Conservation (phyloP, 306 rosid genomes). For the Acacia acuminata region DNA sequence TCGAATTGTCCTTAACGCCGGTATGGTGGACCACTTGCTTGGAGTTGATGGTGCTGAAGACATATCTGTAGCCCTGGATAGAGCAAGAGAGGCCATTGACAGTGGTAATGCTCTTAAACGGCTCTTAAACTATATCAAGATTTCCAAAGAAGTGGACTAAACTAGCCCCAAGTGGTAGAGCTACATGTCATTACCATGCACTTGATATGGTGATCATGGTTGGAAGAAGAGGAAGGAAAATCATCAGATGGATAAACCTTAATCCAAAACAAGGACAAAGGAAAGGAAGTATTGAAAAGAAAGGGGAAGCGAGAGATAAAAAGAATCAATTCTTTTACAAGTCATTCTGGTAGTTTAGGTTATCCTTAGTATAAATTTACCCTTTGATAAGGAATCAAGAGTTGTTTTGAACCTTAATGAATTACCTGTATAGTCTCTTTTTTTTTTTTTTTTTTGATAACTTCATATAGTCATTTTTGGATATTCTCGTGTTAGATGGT, state of each 20-base stretch:
- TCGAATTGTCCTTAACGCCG: constrained; percentile 88
- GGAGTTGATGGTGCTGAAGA: constrained; percentile 92
- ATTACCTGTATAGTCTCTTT: background rate
- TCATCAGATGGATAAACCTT: background rate
- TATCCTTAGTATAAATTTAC: background rate
- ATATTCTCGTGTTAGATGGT: background rate
- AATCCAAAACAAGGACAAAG: background rate
- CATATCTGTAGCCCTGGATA: constrained; percentile 65
- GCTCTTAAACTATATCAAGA: constrained; percentile 74
- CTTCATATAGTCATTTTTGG: background rate
- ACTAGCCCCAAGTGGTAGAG: constrained; percentile 20
- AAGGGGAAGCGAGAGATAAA: background rate
- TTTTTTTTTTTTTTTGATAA: background rate
- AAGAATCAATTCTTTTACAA: constrained; percentile 8
- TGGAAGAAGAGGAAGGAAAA: constrained; percentile 25
- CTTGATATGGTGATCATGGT: background rate
- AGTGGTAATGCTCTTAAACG: constrained; percentile 86
- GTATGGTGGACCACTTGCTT: constrained; percentile 90
- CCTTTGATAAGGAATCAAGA: background rate
- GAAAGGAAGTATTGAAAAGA: too few species aligned
- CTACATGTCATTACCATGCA: constrained; percentile 1
- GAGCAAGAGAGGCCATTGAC: constrained; percentile 95
- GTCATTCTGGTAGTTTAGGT: constrained; percentile 27
- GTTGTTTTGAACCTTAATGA: background rate
- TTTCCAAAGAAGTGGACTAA: constrained; percentile 58